These are phyloP conservation scores for Penicillium polonicum DNA, from an alignment of 2,329 filamentous ascomycete species.

Conservation along the genomic window DNA sequence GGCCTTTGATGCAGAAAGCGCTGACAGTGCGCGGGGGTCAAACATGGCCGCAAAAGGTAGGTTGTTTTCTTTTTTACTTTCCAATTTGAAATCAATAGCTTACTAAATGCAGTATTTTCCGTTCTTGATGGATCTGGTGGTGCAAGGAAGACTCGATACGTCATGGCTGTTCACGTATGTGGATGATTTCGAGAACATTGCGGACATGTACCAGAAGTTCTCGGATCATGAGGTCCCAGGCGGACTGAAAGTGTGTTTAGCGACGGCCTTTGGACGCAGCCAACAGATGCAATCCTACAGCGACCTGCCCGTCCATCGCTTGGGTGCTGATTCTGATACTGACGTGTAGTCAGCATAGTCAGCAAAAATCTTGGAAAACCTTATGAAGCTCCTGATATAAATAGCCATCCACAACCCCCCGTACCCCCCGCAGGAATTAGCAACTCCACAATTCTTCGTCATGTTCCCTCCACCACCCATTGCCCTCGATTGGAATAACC, in stretches of 20 bases:
- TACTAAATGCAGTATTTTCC: slow-evolving; percentile 28
- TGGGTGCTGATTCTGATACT: background rate
- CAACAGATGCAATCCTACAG: slow-evolving; percentile 4
- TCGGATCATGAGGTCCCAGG: slow-evolving; percentile 30
- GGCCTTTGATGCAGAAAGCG: slow-evolving; percentile 35
- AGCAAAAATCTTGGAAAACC: background rate
- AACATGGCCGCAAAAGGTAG: slow-evolving; percentile 25
- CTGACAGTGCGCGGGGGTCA: slow-evolving; percentile 34
- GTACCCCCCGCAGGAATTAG: background rate
- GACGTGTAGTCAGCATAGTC: slow-evolving; percentile 1
- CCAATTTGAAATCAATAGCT: background rate
- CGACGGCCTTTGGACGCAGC: slow-evolving; percentile 29
- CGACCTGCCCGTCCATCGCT: slow-evolving; percentile 1
- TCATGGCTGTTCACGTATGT: slow-evolving; percentile 34
- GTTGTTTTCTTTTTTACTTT: background rate
- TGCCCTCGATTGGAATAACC: slow-evolving; percentile 74
- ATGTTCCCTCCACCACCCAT: slow-evolving; percentile 37
- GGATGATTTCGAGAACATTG: slow-evolving; percentile 34
- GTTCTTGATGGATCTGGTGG: slow-evolving; percentile 28
- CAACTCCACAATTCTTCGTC: background rate
- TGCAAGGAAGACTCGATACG: slow-evolving; percentile 28
- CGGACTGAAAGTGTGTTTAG: slow-evolving; percentile 30
- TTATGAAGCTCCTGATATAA: background rate
- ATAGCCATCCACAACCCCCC: background rate
- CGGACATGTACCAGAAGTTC: slow-evolving; percentile 25